phyloP scores from a whole-genome alignment of 208 protist genomes.

The Trypanosoma conorhini region DNA sequence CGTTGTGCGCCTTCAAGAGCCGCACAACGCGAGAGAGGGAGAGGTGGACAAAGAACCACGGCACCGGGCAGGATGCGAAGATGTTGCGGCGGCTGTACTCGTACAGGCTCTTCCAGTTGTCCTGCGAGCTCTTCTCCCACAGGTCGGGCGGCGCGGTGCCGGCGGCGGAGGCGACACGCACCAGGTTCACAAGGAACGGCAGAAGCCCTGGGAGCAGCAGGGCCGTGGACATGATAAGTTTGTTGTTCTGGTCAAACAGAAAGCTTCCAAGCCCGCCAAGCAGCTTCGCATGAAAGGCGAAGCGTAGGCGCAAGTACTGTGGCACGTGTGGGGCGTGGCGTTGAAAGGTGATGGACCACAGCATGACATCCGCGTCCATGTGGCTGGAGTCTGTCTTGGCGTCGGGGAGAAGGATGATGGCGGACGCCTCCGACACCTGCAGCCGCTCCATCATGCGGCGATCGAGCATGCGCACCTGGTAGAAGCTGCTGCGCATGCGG shows the following conservation, averaged over 20 bases:
- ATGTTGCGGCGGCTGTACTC: conserved; percentile 80
- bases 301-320: conserved; percentile 84
- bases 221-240: conserved; percentile 79
- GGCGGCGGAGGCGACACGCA: conserved; percentile 62
- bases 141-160: conserved; percentile 50
- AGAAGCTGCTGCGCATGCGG: conserved; percentile 70
- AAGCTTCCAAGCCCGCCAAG: conserved; percentile 54
- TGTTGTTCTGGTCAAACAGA: conserved; percentile 83
- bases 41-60: conserved; percentile 50
- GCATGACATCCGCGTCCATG: conserved; percentile 86
- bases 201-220: conserved; percentile 81
- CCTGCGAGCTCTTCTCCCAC: conserved; percentile 51
- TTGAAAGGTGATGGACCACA: conserved; percentile 80
- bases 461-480: conserved; percentile 66
- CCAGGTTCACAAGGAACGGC: conserved; percentile 86
- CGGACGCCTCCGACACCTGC: conserved; percentile 59
- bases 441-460: conserved; percentile 59
- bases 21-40: conserved; percentile 44
- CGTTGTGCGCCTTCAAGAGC: conserved; percentile 60
- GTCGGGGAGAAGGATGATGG: conserved; percentile 74
- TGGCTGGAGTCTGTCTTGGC: conserved; percentile 67
- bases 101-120: conserved; percentile 81
- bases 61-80: conserved; percentile 64
- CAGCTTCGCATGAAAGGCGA: conserved; percentile 74
- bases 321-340: conserved; percentile 64